Evolutionary conservation across 768 basidiomycete species (phyloP), one percentile per base, ranked within the genome.

Genomic region (Nidula microcarpa): DNA sequence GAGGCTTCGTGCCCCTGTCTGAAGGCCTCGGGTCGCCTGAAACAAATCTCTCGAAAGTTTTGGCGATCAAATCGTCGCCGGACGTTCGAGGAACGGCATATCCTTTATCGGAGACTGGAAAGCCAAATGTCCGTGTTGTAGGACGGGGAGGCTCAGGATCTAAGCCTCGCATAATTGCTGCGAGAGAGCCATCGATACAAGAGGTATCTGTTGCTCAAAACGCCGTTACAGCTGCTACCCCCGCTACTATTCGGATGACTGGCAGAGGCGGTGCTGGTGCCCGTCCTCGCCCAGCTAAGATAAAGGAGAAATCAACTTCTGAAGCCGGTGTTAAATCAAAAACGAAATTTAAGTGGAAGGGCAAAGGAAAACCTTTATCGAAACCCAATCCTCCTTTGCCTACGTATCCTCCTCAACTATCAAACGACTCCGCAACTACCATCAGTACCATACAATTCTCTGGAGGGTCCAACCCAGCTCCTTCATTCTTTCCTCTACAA

Each of bases 221-320:
- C n/a, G n/a, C n/a, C n/a, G n/a, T n/a, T n/a, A n/a, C n/a, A n/a
- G n/a, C n/a, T n/a, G 32, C 33, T 18, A 48, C 33, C 57, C 51
- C 35, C 57, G 4, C 17, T 16, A 36, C 43, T 39, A 36, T 59
- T 14, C 58, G 58, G 1, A 54, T 56, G 6, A 51, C 52, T 13
- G 62, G 62, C 6, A 53, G 62, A 30, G 62, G 62, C 36, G 62
- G 62, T 10, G 43, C 58, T 8, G 62, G 56, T 1, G 57, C 62
- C 14, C 59, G 60, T 6, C 60, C 55, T 4, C 53, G 58, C 43
- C 57, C 56, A 11, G 1, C 33, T 52, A 9, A 32, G 49, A 46
- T 51, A 47, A 10, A 59, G 56, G 18, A 37, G 37, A 16, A 57
- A 48, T 7, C 37, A 13, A 44, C 52, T 10, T n/a, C 33, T 17